A percentile compares a stretch with the other conserved stretches of the same genome.
phyloP scores from a whole-genome alignment of 2,329 filamentous ascomycete species.

The Harringtonia aguacate region DNA sequence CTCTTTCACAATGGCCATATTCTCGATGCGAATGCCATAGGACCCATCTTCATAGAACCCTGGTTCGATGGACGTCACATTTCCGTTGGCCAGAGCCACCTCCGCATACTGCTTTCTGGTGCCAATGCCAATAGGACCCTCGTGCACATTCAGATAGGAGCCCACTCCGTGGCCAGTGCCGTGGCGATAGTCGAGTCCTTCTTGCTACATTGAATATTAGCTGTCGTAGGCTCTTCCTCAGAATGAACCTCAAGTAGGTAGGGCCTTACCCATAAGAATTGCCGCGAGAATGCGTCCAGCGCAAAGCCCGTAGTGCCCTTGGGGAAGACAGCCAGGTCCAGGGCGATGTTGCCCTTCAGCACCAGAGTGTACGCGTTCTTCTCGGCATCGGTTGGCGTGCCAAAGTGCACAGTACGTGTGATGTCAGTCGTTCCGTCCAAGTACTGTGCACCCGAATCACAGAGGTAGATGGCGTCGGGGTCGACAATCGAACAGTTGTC shows the following conservation, averaged over 20 bases:
- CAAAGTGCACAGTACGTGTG: constrained; percentile 88
- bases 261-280: constrained; percentile 84
- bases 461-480: constrained; percentile 78
- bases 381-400: constrained; percentile 71
- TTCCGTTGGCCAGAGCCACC: constrained; percentile 79
- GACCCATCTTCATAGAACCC: constrained; percentile 94
- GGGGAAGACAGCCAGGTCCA: constrained; percentile 80
- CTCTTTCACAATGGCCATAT: constrained; percentile 83
- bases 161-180: constrained; percentile 95
- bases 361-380: constrained; percentile 88
- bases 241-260: not conserved
- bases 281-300: constrained; percentile 76
- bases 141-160: constrained; percentile 92
- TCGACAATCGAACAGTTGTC: constrained; percentile 77
- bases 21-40: constrained; percentile 94
- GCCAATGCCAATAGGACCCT: constrained; percentile 93
- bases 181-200: constrained; percentile 90
- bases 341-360: constrained; percentile 82
- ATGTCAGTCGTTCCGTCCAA: constrained; percentile 93
- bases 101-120: constrained; percentile 87
- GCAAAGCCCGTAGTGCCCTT: constrained; percentile 94
- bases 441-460: constrained; percentile 96
- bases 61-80: constrained; percentile 92
- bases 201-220: too few species aligned
- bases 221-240: too few species aligned